Percentiles rank a stretch among this genome's conserved stretches.
These are phyloP conservation scores for Scedosporium minutisporum DNA, from an alignment of 2,329 filamentous ascomycete genomes.

Conservation along the genomic window DNA sequence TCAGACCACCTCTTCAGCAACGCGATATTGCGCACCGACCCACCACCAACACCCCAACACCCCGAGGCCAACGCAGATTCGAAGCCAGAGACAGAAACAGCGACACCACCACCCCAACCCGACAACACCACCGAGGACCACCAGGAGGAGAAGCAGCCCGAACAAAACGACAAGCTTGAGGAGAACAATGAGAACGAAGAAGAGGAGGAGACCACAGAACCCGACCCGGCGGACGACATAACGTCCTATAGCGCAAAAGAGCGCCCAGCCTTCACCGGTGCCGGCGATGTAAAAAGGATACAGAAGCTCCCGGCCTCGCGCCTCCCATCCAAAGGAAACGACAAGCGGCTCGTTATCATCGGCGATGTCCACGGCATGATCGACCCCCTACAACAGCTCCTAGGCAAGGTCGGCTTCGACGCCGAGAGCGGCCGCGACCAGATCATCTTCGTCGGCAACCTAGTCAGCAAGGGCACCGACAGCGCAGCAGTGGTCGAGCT, in stretches of 20 bases:
- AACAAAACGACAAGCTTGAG: neutral
- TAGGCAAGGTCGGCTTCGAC: constrained; percentile 58
- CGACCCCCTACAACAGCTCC: constrained; percentile 52
- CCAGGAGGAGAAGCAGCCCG: neutral
- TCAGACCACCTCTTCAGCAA: constrained; percentile 9
- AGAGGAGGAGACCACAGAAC: neutral
- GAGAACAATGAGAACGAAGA: neutral
- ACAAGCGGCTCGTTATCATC: constrained; percentile 63
- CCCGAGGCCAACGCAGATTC: neutral
- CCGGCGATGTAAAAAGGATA: constrained; percentile 17
- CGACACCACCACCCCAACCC: neutral
- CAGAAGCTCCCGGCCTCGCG: constrained; percentile 19
- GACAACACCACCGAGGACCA: neutral
- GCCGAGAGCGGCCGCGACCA: constrained; percentile 43
- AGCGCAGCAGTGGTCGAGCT: constrained; percentile 68
- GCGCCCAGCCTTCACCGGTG: constrained; percentile 25
- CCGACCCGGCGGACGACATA: constrained; percentile 18
- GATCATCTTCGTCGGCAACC: constrained; percentile 66
- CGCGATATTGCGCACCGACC: constrained; percentile 5
- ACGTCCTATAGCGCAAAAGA: constrained; percentile 31
- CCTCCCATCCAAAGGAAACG: constrained; percentile 23
- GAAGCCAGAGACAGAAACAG: neutral
- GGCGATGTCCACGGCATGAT: constrained; percentile 92
- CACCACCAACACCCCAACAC: neutral
- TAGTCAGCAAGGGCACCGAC: constrained; percentile 81